Conservation (phyloP, 768 basidiomycete species). For the Suillus americanus region DNA sequence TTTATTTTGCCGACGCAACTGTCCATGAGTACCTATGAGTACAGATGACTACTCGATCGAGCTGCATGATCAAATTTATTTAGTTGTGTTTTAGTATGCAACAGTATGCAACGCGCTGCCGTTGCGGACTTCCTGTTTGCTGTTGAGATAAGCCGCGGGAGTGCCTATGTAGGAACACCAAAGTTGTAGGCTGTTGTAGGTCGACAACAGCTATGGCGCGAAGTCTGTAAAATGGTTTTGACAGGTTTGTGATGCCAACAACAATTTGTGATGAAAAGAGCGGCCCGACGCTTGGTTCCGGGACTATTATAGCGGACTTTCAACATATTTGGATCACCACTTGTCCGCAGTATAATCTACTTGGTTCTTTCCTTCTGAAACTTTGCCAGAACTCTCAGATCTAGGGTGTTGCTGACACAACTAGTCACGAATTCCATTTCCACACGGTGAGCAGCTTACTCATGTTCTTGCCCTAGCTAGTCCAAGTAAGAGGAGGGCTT, state of each 20-base stretch:
- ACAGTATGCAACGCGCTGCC: neutral
- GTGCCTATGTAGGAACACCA: neutral
- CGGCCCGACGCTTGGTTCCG: too few species aligned
- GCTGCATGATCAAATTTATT: neutral
- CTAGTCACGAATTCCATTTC: neutral
- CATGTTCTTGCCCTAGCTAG: neutral
- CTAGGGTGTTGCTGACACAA: neutral
- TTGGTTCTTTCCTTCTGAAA: too few species aligned
- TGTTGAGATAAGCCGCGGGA: neutral
- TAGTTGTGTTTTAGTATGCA: neutral
- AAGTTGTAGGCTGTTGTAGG: neutral
- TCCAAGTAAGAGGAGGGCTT: neutral
- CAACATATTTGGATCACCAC: too few species aligned
- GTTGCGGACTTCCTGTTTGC: neutral
- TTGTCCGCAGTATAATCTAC: too few species aligned
- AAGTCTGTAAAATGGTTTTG: neutral
- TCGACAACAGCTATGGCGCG: neutral
- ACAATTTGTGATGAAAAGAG: too few species aligned
- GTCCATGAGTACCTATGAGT: neutral
- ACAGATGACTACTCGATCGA: neutral
- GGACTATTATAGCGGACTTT: too few species aligned
- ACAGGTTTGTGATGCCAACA: neutral
- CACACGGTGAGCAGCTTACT: neutral
- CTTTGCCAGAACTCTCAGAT: too few species aligned
- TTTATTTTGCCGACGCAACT: neutral